Base-by-base conservation (phyloP, 805 yeast species). In the Lachancea fermentati region DNA sequence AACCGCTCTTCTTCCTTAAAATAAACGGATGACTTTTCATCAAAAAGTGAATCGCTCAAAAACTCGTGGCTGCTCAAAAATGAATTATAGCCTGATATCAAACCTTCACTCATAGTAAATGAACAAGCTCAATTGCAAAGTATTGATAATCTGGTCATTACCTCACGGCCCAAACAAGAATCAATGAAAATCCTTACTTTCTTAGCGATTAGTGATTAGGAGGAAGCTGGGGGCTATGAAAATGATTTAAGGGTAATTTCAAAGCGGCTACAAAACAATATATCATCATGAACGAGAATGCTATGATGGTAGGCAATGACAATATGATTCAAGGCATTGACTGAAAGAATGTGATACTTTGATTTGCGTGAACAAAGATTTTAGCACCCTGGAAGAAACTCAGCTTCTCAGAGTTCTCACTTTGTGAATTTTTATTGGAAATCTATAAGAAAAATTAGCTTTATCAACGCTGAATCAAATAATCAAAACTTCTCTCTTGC, bases 31-130 rank as follows among this genome's bases (percentile, higher is more conserved):
- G 43, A 40, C 28, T 40, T 40, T 13, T 34, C 43, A 17, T 26
- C 43, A 18, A 40, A 14, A 17, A 40, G 35, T 11, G 43, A 40
- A 12, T 40, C 39, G 17, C 39, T 36, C 22, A 40, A 36, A 32
- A 34, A 35, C 22, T 40, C 43, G 32, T 35, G 39, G 19, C 30
- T 37, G 30, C 15, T 29, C 14, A 29, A 13, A 13, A 29, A 13
- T 6, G 31, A 29, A 29, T 29, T 13, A 29, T 13, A 29, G 14
- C 31, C 15, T n/a, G 31, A 29, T 8, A 13, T 12, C 15, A 29
- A 12, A 29, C 31, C 31, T 22, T 22, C 26, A 22, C 26, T 22
- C 26, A 22, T 22, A 22, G 26, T 22, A 7, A 22, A 22, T 22
- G 26, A 22, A 22, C 26, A 22, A 22, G 26, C 11, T 22, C 26